Evolutionary conservation across 192 early-diverging fungal species (phyloP).

Genomic region (Oehlia diaphana): DNA sequence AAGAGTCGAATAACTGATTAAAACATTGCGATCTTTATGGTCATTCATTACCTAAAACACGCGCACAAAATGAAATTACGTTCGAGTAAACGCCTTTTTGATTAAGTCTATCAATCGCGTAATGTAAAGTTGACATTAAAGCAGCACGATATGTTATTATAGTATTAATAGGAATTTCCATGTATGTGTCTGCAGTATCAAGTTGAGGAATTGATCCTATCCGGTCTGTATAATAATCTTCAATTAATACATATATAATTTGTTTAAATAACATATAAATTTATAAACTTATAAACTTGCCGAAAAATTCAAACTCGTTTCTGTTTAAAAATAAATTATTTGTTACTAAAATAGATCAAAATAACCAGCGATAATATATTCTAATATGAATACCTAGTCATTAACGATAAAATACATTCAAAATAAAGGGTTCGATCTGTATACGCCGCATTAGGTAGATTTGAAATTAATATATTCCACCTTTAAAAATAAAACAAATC

Average conservation of each 20-base stretch:
- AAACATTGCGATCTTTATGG: neutral
- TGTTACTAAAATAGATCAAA: neutral
- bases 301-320: conserved; percentile 17
- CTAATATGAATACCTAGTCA: conserved; percentile 20
- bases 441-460: conserved; percentile 17
- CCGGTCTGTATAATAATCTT: neutral
- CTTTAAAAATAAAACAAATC: conserved; percentile 16
- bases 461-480: conserved; percentile 20
- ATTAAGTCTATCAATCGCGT: conserved; percentile 23
- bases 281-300: neutral
- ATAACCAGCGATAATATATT: neutral
- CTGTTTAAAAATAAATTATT: neutral
- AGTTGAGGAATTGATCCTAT: conserved; percentile 13
- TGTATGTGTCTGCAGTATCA: neutral
- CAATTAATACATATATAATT: neutral
- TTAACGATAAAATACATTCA: conserved; percentile 24
- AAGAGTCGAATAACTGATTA: neutral
- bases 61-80: conserved; percentile 51
- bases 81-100: conserved; percentile 46
- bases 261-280: neutral
- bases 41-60: conserved; percentile 39
- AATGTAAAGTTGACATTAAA: conserved; percentile 14
- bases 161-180: conserved; percentile 8
- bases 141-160: conserved; percentile 22
- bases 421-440: conserved; percentile 26